Evolutionary conservation across 129 eudicot species (phyloP).

Genomic region (Saussurea involucrata): DNA sequence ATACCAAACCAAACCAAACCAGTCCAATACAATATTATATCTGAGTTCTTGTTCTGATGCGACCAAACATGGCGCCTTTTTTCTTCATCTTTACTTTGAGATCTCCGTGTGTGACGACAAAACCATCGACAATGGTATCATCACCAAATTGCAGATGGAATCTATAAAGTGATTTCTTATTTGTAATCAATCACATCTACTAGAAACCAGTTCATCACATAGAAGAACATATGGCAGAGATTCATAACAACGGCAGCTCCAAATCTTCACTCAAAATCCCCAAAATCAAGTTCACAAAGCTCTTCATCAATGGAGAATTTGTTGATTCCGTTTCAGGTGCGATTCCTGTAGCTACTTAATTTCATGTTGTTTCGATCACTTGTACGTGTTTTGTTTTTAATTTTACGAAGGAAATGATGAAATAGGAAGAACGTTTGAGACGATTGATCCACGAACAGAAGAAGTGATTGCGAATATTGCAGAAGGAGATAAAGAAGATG

Average conservation of each 20-base stretch:
- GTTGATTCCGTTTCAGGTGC: slow-evolving; percentile 78
- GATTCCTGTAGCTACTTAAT: not conserved
- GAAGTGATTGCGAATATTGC: slow-evolving; percentile 62
- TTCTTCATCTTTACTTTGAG: too few species aligned
- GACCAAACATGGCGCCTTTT: too few species aligned
- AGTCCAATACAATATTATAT: too few species aligned
- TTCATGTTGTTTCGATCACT: not conserved
- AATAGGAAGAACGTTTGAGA: slow-evolving; percentile 77
- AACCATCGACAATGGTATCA: not conserved
- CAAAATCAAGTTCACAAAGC: slow-evolving; percentile 67
- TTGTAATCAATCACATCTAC: not conserved
- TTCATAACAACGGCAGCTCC: slow-evolving; percentile 25
- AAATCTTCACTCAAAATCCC: slow-evolving; percentile 39
- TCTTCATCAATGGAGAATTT: slow-evolving; percentile 79
- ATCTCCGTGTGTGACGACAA: not conserved
- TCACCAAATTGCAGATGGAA: not conserved
- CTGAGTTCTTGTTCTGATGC: too few species aligned
- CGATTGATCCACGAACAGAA: slow-evolving; percentile 79
- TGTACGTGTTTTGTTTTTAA: not conserved
- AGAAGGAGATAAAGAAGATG: slow-evolving; percentile 71
- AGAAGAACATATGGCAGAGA: slow-evolving; percentile 20
- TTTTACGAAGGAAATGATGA: not conserved
- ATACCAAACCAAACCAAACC: too few species aligned
- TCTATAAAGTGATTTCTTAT: not conserved
- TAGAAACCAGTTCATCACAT: not conserved